Base-by-base conservation (phyloP, 305 asterid genomes). In the Fraxinus latifolia region DNA sequence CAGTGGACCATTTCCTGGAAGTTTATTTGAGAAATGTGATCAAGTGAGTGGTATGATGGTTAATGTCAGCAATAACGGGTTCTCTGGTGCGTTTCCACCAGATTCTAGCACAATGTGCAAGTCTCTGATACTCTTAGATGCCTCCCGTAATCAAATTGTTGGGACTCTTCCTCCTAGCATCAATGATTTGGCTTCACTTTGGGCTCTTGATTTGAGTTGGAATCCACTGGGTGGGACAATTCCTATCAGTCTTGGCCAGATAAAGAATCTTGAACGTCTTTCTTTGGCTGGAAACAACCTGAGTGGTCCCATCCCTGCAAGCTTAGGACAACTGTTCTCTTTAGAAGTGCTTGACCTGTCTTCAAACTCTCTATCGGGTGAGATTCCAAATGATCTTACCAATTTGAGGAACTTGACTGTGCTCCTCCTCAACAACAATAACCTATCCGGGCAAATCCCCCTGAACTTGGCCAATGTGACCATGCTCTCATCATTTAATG, bases 241-340 rank as follows among this genome's bases (percentile, higher is more conserved):
- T 68, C 98, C 98, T 0, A 83, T 89, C 87, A 95, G 84, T 82
- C 60, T 95, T 80, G 92, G 93, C 77, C 86, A 81, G 86, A 81
- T 95, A 11, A 91, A 87, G 88, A 84, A 77, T 87, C 90, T 95
- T 76, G 89, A 77, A 27, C 77, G 53, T 79, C 94, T 95, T 74
- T 91, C 94, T 9, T 86, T 95, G 85, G 87, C 96, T 53, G 95
- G 94, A 78, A 95, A 93, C 87, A 86, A 89, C 67, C 89, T 95
- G 85, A 89, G 80, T 19, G 97, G 95, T 77, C 76, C 94, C n/a
- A 91, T 95, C 77, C 97, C 98, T 9, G 15, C 83, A 44, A 93
- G 92, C 44, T 85, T 92, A 32, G 95, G 92, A 78, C 92, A 87
- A 87, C 82, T 93, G 65, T 81, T 72, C 77, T 85, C 88, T 71